A percentile compares a stretch with the other conserved stretches of the same genome.
Conservation (phyloP, 1,284 basidiomycete genomes). For the Sporisorium scitamineum region DNA sequence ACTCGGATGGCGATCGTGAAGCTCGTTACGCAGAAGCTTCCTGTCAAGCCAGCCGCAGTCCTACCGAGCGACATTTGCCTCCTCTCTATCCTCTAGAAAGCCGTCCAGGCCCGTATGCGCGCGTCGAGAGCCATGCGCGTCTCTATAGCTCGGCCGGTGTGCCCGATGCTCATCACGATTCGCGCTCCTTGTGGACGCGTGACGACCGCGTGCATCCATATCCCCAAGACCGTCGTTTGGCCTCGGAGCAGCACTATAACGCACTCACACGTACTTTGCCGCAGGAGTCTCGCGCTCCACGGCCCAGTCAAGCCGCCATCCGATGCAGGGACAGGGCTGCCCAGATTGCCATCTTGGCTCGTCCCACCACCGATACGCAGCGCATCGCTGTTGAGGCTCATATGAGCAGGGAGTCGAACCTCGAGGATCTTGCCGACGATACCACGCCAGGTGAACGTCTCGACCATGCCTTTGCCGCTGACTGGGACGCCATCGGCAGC, state of each 20-base stretch:
- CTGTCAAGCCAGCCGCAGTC: slow-evolving; percentile 16
- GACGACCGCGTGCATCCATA: slow-evolving; percentile 15
- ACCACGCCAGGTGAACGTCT: slow-evolving; percentile 31
- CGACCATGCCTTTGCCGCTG: slow-evolving; percentile 33
- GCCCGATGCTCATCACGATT: slow-evolving; percentile 10
- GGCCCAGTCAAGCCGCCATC: slow-evolving; percentile 14
- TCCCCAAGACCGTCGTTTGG: slow-evolving; percentile 24
- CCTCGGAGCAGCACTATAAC: slow-evolving; percentile 7
- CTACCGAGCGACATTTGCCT: slow-evolving; percentile 26
- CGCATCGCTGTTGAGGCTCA: slow-evolving; percentile 23
- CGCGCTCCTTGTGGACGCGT: slow-evolving; percentile 4
- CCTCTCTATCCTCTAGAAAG: slow-evolving; percentile 12
- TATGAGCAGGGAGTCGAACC: slow-evolving; percentile 15
- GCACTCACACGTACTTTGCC: slow-evolving; percentile 18
- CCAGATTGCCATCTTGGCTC: slow-evolving; percentile 29
- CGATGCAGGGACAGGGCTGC: slow-evolving; percentile 31
- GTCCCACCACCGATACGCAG: slow-evolving; percentile 28
- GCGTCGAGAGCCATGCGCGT: slow-evolving; percentile 12
- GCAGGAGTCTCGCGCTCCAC: slow-evolving; percentile 19
- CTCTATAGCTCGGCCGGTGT: slow-evolving; percentile 17
- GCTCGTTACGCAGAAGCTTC: slow-evolving; percentile 9
- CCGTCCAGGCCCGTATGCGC: neutral
- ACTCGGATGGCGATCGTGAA: slow-evolving; percentile 37
- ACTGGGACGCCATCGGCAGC: slow-evolving; percentile 42
- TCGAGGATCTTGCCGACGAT: slow-evolving; percentile 29